Evolutionary conservation across 352 stramenopile species (phyloP), one percentile per base, ranked within the genome.

Genomic region (Globisporangium emineosum): DNA sequence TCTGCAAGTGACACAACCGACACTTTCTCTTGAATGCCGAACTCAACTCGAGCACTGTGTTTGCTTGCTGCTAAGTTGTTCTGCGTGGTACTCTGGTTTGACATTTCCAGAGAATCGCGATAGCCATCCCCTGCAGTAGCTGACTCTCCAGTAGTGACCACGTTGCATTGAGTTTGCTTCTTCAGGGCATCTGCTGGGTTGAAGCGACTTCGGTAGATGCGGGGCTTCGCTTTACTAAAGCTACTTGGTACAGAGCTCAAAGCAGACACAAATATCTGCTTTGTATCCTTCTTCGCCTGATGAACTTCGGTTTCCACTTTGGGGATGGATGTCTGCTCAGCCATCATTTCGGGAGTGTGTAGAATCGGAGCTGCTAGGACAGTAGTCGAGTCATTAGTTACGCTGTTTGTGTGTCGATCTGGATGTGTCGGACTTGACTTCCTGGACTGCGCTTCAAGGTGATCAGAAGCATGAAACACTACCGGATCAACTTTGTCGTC

Each of bases 211-310:
- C 75, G 70, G 59, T 91, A 91, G 0, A 89, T 50, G 15, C 71
- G 73, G 30, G 83, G 80, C 29, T 81, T 88, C 12, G 74, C 68
- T 51, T 79, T 72, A 29, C 72, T 69, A 57, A 91, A 91, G 65
- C 73, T 77, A 47, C 83, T 89, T n/a, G 76, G 79, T 5, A 90
- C 66, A 15, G 80, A 84, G 57, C 78, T 81, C 61, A 75, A 67
- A 10, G 68, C 67, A 0, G 79, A 76, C 0, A 73, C 60, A 57
- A 73, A 80, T 9, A 13, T 62, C 32, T 35, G 21, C n/a, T 33
- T 15, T 1, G 51, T n/a, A 30, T 67, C 25, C 2, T 42, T 57
- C 17, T 56, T 63, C 25, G 19, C 12, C 9, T 27, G 35, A 33
- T 21, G 25, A n/a, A 12, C 8, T 9, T 37, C 27, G 9, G 29